phyloP scores from a whole-genome alignment of 306 rosid species.

The Prunus padus region DNA sequence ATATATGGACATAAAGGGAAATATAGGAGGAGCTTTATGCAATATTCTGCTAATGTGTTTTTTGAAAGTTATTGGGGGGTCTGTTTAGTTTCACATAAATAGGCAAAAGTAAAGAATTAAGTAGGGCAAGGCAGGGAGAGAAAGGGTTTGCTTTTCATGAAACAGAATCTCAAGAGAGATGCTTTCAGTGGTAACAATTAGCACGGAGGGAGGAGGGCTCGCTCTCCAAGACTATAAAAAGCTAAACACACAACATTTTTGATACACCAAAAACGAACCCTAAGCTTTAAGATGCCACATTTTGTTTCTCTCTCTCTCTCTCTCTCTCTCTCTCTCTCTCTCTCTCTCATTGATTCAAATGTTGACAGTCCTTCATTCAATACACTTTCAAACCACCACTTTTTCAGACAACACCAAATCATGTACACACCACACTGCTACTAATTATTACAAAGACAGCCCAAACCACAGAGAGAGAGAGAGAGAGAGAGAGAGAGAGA shows the following conservation, averaged over 20 bases:
- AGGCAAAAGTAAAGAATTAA: conserved; percentile 50
- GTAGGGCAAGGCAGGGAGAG: conserved; percentile 20
- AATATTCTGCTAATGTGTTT: conserved; percentile 27
- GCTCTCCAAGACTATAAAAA: conserved; percentile 45
- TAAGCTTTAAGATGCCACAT: conserved; percentile 35
- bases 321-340: conserved; percentile 16
- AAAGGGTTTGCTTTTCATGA: conserved; percentile 26
- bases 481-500: conserved; percentile 6
- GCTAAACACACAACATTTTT: conserved; percentile 20
- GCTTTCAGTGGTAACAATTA: conserved; percentile 32
- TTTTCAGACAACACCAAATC: conserved; percentile 73
- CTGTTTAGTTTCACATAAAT: conserved; percentile 26
- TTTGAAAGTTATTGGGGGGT: conserved; percentile 37
- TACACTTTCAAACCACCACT: conserved; percentile 67
- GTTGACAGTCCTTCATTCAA: conserved; percentile 64
- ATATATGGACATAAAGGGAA: neutral
- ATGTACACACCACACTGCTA: conserved; percentile 48
- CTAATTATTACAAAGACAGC: conserved; percentile 48
- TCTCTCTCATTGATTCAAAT: conserved; percentile 32
- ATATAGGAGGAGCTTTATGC: neutral
- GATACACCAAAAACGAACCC: conserved; percentile 23
- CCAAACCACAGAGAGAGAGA: conserved; percentile 14
- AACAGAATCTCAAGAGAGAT: conserved; percentile 39
- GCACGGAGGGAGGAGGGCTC: conserved; percentile 44
- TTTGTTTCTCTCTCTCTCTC: neutral